Base-by-base conservation (phyloP, 1,284 basidiomycete species). In the Apiotrichum veenhuisii region DNA sequence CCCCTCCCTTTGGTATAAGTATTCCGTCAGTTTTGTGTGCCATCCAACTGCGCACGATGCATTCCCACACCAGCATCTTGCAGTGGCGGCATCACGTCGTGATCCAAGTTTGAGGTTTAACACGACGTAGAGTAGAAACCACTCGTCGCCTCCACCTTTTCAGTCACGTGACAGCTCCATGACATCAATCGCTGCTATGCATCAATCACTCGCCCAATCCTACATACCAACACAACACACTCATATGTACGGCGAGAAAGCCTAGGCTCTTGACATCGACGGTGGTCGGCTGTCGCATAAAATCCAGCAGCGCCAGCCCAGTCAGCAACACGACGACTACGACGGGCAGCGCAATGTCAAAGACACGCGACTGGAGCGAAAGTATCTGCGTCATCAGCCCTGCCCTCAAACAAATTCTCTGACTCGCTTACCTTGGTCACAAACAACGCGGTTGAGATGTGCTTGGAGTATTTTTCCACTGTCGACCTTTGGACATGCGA, bases 331-430 rank as follows among this genome's bases (percentile, higher is more conserved):
- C 27, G 8, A 67, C 51, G 3, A 55, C 30, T 2, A 66, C 25
- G 8, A 57, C 49, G 2, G 60, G 44, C 12, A 65, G 50, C 23
- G 46, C 27, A 18, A 45, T 20, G 7, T 54, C 55, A 1, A 45
- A 38, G 2, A 69, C 23, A 15, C 50, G 43, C 4, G 64, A 61
- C 49, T 67, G 68, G 2, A 67, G 46, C 2, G 66, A 64, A 30
- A 65, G 22, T 12, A 67, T 59, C 64, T 65, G n/a, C 44, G 10
- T 15, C 9, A 23, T 30, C 22, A 27, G 12, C n/a, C n/a, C n/a
- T 12, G 27, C 44, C 37, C 5, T 25, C 36, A 25, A 9, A 18
- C 10, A 36, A 43, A 7, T 12, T 3, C n/a, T n/a, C n/a, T n/a
- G n/a, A n/a, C n/a, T 15, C 41, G 53, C 59, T 38, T 40, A 64